Conservation (phyloP, 371 early-diverging fungal genomes). For the Dinochytrium kinnereticum region DNA sequence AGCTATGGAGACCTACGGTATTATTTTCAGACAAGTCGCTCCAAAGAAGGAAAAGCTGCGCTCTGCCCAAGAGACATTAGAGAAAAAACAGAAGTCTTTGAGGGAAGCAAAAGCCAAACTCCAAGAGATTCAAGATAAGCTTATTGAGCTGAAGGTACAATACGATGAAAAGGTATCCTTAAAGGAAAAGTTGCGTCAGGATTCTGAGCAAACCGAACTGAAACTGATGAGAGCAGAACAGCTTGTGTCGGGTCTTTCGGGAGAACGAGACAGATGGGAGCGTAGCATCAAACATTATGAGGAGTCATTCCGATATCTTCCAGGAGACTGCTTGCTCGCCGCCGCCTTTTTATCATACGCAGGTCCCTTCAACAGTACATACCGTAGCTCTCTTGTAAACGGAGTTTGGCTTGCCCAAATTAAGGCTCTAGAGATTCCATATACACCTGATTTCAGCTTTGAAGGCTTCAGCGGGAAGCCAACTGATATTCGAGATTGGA, state of each 20-base stretch:
- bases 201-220: constrained; percentile 59
- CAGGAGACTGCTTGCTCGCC: constrained; percentile 61
- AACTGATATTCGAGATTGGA: constrained; percentile 62
- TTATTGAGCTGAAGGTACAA: constrained; percentile 56
- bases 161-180: constrained; percentile 60
- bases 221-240: constrained; percentile 59
- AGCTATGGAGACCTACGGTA: constrained; percentile 65
- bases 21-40: constrained; percentile 60
- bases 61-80: constrained; percentile 57
- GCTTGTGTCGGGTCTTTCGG: constrained; percentile 60
- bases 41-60: constrained; percentile 64
- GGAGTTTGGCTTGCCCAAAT: constrained; percentile 53
- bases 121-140: constrained; percentile 62
- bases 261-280: constrained; percentile 63
- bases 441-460: constrained; percentile 53
- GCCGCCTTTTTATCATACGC: constrained; percentile 63
- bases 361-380: constrained; percentile 57
- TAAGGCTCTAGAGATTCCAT: constrained; percentile 58
- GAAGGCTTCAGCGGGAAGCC: constrained; percentile 55
- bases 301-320: constrained; percentile 52
- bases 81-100: constrained; percentile 61
- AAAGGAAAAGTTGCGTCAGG: constrained; percentile 59
- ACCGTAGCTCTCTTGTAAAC: constrained; percentile 52
- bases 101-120: constrained; percentile 58
- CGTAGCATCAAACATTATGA: constrained; percentile 56